Conservation (phyloP, 2,329 filamentous ascomycete species). For the Colletotrichum salicis region DNA sequence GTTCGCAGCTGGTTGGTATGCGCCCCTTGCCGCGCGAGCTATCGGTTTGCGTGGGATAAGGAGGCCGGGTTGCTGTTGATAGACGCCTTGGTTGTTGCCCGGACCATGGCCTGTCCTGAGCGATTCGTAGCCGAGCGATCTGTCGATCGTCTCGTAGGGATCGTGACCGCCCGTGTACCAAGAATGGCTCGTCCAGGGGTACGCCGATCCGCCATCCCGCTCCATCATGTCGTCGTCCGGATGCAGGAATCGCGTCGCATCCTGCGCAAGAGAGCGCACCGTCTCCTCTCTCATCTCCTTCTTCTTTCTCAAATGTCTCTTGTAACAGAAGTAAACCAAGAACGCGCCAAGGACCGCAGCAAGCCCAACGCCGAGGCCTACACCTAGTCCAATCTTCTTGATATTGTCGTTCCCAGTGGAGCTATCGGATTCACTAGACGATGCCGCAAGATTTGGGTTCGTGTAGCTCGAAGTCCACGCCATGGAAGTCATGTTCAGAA, state of each 20-base stretch:
- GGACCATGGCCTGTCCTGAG: constrained; percentile 48
- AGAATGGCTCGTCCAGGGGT: constrained; percentile 44
- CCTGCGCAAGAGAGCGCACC: constrained; percentile 61
- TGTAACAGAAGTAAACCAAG: constrained; percentile 61
- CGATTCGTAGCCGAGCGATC: constrained; percentile 62
- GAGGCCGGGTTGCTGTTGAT: constrained; percentile 35
- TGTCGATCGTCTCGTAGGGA: constrained; percentile 52
- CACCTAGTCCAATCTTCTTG: constrained; percentile 68
- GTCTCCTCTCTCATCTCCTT: constrained; percentile 54
- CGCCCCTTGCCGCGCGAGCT: constrained; percentile 37
- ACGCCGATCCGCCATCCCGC: constrained; percentile 45
- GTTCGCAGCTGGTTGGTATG: constrained; percentile 35
- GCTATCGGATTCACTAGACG: background rate
- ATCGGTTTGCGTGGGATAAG: constrained; percentile 48
- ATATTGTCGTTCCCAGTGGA: constrained; percentile 31
- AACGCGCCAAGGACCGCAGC: constrained; percentile 59
- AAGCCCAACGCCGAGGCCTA: constrained; percentile 74
- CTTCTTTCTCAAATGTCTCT: constrained; percentile 48
- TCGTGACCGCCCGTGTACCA: constrained; percentile 61
- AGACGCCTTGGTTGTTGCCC: constrained; percentile 38
- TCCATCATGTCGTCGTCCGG: constrained; percentile 59
- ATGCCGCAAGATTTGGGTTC: constrained; percentile 50
- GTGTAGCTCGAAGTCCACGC: constrained; percentile 63
- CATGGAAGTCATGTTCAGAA: constrained; percentile 69
- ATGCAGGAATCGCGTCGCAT: constrained; percentile 57